These are phyloP conservation scores for Eutrema salsugineum DNA, from an alignment of 441 rosid species.

Conservation along the genomic window DNA sequence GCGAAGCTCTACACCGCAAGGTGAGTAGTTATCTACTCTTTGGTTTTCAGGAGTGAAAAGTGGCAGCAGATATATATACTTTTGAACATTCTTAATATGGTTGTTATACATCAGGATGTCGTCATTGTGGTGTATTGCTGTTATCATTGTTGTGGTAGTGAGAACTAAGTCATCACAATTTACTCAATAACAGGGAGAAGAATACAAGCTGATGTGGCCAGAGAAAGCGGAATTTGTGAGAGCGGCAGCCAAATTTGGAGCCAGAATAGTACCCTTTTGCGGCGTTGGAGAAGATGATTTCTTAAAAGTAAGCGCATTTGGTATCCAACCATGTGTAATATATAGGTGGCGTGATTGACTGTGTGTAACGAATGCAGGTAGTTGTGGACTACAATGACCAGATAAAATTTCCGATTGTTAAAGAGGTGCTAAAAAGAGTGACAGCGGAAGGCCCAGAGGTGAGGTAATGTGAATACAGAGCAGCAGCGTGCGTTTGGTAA, in stretches of 20 bases:
- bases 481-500: not conserved
- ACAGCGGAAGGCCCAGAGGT: slow-evolving; percentile 31
- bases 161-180: not conserved
- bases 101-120: not conserved
- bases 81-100: not conserved
- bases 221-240: slow-evolving; percentile 81
- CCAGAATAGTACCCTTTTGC: slow-evolving; percentile 85
- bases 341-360: slow-evolving; percentile 6
- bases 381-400: slow-evolving; percentile 48
- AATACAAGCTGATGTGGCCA: slow-evolving; percentile 88
- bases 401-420: slow-evolving; percentile 38
- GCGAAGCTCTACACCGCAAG: slow-evolving; percentile 90
- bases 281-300: slow-evolving; percentile 87
- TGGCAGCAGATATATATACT: slow-evolving; percentile 1
- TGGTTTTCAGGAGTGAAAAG: not conserved
- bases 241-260: slow-evolving; percentile 82
- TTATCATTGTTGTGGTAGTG: not conserved
- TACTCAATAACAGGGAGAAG: slow-evolving; percentile 64
- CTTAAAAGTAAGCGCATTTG: slow-evolving; percentile 24
- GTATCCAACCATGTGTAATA: not conserved
- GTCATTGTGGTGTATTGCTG: not conserved
- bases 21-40: slow-evolving; percentile 33
- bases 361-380: slow-evolving; percentile 34
- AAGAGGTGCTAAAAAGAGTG: slow-evolving; percentile 29
- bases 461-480: slow-evolving; percentile 34